A percentile compares a stretch with the other conserved stretches of the same genome.
Conservation (phyloP, 2,329 filamentous ascomycete species). For the Moelleriella libera region DNA sequence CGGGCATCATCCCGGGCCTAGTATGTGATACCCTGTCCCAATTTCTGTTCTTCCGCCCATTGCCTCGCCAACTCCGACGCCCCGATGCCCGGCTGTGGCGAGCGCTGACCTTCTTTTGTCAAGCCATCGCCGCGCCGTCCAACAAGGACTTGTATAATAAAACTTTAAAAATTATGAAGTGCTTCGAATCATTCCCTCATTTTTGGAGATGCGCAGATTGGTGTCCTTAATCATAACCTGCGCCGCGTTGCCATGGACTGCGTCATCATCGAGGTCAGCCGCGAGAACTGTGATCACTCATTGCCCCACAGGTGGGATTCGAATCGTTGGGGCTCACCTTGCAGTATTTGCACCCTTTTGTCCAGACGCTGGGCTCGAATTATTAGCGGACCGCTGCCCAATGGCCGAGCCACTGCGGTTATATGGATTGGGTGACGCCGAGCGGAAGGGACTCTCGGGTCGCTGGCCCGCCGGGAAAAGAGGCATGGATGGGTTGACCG, state of each 20-base stretch:
- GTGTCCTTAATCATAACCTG: conserved; percentile 23
- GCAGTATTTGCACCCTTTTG: conserved; percentile 23
- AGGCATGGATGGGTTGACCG: conserved; percentile 27
- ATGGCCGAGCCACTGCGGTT: conserved; percentile 6
- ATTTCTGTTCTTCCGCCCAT: too few relatives aligned
- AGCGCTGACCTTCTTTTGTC: too few relatives aligned
- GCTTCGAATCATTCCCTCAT: not conserved
- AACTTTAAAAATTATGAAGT: not conserved
- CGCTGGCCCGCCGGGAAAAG: conserved; percentile 25
- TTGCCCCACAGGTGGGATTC: not conserved
- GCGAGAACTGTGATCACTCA: too few relatives aligned
- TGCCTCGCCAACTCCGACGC: too few relatives aligned
- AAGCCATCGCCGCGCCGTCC: too few relatives aligned
- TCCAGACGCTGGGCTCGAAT: conserved; percentile 16
- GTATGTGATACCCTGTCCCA: too few relatives aligned
- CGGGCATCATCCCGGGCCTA: too few relatives aligned
- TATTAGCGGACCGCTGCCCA: conserved; percentile 15
- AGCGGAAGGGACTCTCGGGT: conserved; percentile 20
- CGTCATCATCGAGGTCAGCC: too few relatives aligned
- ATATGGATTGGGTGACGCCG: conserved; percentile 20
- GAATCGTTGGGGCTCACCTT: conserved; percentile 15
- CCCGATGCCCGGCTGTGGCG: too few relatives aligned
- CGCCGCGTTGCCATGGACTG: conserved; percentile 31
- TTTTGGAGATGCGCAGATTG: not conserved
- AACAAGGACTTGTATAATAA: too few relatives aligned